Evolutionary conservation across 352 stramenopile species (phyloP).

Genomic region (Phytophthora pini): DNA sequence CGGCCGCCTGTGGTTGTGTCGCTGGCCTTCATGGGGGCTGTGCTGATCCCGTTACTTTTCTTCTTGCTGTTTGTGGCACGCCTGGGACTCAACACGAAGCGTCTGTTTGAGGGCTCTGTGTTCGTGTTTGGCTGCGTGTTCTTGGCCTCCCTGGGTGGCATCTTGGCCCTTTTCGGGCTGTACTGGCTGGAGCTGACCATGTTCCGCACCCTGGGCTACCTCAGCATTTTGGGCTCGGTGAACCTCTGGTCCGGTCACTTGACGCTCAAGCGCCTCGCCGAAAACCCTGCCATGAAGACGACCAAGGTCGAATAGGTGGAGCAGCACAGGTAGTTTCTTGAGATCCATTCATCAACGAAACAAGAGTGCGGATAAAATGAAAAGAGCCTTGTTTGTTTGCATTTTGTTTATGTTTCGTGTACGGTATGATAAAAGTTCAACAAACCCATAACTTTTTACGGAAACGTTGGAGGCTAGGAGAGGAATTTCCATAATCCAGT

Average conservation of each 20-base stretch:
- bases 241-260: slow-evolving; percentile 76
- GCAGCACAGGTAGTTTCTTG: neutral
- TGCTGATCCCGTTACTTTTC: slow-evolving; percentile 59
- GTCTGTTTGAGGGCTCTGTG: slow-evolving; percentile 68
- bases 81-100: slow-evolving; percentile 68
- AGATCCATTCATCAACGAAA: too few relatives aligned
- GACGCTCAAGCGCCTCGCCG: slow-evolving; percentile 78
- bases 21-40: slow-evolving; percentile 68
- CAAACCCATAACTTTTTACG: too few relatives aligned
- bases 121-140: slow-evolving; percentile 80
- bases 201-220: slow-evolving; percentile 82
- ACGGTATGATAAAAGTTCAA: too few relatives aligned
- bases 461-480: too few relatives aligned
- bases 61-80: slow-evolving; percentile 74
- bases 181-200: slow-evolving; percentile 93
- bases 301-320: slow-evolving; percentile 64
- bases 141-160: slow-evolving; percentile 71
- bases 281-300: slow-evolving; percentile 48
- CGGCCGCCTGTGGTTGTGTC: slow-evolving; percentile 73
- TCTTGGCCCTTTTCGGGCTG: slow-evolving; percentile 80
- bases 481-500: too few relatives aligned
- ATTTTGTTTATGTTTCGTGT: too few relatives aligned
- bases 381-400: too few relatives aligned
- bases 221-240: slow-evolving; percentile 63
- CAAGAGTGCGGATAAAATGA: too few relatives aligned